Percentiles rank a stretch among this genome's conserved stretches.
phyloP scores from a whole-genome alignment of 164 flowering plant species.

The Tetrastigma voinierianum region DNA sequence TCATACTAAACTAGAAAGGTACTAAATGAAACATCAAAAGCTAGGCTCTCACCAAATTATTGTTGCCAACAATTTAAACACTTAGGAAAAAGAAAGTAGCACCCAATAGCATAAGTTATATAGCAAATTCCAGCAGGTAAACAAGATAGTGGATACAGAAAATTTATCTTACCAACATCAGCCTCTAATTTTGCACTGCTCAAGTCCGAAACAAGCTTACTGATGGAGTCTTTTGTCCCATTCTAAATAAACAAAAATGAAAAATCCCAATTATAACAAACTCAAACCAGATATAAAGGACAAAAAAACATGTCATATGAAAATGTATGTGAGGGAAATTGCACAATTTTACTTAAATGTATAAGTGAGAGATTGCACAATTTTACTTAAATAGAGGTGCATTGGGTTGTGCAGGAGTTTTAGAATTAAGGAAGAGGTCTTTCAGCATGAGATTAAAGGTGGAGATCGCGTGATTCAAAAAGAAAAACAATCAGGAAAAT shows the following conservation, averaged over 20 bases:
- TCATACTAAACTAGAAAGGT: too few relatives aligned
- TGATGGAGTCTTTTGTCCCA: conserved; percentile 88
- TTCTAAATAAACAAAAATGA: conserved; percentile 43
- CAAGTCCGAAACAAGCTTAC: conserved; percentile 88
- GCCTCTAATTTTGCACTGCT: conserved; percentile 74
- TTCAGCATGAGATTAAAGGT: too few relatives aligned
- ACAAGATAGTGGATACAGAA: neutral
- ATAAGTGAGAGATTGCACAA: too few relatives aligned
- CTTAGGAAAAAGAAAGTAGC: neutral
- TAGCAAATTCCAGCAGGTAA: neutral
- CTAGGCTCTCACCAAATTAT: neutral
- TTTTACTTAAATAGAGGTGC: too few relatives aligned
- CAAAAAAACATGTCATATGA: neutral
- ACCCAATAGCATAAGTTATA: neutral
- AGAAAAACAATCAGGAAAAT: too few relatives aligned
- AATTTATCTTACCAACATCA: conserved; percentile 77
- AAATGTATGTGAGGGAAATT: too few relatives aligned
- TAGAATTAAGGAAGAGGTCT: too few relatives aligned
- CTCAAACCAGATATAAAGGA: neutral
- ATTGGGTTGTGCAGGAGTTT: too few relatives aligned
- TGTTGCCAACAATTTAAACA: neutral
- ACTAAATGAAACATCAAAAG: neutral
- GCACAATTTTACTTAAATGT: too few relatives aligned
- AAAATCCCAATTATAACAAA: neutral
- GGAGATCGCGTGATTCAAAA: too few relatives aligned